phyloP scores from a whole-genome alignment of 306 rosid genomes.

The Casuarina cunninghamiana region DNA sequence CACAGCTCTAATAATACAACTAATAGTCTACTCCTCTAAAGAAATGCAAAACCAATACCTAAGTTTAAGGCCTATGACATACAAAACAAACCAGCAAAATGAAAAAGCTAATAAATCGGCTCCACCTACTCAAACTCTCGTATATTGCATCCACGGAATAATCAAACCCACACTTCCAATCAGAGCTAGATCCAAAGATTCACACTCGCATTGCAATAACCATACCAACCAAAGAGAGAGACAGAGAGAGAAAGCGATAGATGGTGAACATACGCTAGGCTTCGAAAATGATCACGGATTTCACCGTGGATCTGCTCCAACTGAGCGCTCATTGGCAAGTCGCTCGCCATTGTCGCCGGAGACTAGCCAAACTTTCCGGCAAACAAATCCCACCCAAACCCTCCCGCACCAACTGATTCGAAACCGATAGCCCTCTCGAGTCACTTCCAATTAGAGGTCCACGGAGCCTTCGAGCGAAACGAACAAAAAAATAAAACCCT shows the following conservation, averaged over 20 bases:
- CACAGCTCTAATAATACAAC: background rate
- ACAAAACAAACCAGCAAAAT: background rate
- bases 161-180: background rate
- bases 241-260: background rate
- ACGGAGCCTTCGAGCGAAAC: background rate
- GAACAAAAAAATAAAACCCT: background rate
- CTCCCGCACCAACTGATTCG: conserved; percentile 28
- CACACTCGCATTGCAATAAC: background rate
- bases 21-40: too few relatives aligned
- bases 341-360: conserved; percentile 68
- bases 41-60: background rate
- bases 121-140: background rate
- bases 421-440: background rate
- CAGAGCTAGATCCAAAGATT: background rate
- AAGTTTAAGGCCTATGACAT: background rate
- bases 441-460: background rate
- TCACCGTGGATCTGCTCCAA: conserved; percentile 99
- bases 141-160: background rate
- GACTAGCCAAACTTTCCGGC: conserved; percentile 37
- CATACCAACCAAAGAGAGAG: background rate
- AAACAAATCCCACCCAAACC: conserved; percentile 26
- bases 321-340: conserved; percentile 79
- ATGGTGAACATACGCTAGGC: conserved; percentile 69
- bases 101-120: background rate
- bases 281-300: conserved; percentile 86